Base-by-base conservation (phyloP, 371 early-diverging fungal genomes). In the Mitosporidium daphniae region DNA sequence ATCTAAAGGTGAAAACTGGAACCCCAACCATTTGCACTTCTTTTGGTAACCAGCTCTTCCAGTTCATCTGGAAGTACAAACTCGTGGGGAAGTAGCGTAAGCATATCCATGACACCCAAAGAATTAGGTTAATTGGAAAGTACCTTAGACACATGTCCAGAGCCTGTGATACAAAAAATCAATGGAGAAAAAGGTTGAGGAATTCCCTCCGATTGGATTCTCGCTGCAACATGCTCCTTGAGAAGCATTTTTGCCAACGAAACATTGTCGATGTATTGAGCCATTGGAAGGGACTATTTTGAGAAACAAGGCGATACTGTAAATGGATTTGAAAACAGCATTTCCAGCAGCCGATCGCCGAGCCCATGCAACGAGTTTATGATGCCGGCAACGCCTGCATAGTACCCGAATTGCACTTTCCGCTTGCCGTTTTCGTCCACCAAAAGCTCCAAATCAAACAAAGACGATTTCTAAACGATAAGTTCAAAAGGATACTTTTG, bases 311-410 rank as follows among this genome's bases (percentile, higher is more conserved):
- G 16, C 12, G 39, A 36, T 51, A 61, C 65, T 53, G 84, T 49
- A 39, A 86, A 75, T 9, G 89, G 84, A 17, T 69, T 70, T 36
- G 67, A 72, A 40, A 69, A 74, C 1, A 82, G 84, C 8, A 64
- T 40, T 0, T 69, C 72, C 5, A 89, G 57, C 31, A 89, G 47
- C 3, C 74, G 53, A 31, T 66, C 68, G 0, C 82, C 89, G 32
- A 89, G 51, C 6, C 70, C 77, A 27, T 89, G 80, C 15, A 82
- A 42, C 1, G 59, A 53, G 34, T 89, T 78, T 27, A 89, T 56
- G 64, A 77, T 69, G 45, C 77, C 82, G n/a, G 84, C 82, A 31
- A 74, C 72, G 2, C 89, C 89, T 2, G 89, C 89, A 39, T 67
- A 70, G 24, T 53, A 51, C 21, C 80, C 75, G 47, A 89, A 89